A percentile compares a stretch with the other conserved stretches of the same genome.
Evolutionary conservation across 2,329 filamentous ascomycete genomes (phyloP).

Genomic region (Ophiocordyceps sinensis): DNA sequence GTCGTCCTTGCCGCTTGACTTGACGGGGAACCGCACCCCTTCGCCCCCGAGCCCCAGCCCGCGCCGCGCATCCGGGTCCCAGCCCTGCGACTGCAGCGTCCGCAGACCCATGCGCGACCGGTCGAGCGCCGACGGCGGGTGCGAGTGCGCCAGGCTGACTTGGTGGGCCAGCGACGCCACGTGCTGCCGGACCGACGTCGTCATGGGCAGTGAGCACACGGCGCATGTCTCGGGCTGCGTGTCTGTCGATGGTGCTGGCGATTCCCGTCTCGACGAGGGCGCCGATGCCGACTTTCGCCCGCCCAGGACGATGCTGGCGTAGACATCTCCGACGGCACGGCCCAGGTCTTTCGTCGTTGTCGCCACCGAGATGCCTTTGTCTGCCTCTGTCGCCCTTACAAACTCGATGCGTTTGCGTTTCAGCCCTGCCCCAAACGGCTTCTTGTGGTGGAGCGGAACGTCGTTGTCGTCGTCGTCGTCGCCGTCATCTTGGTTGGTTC

Average conservation of each 20-base stretch:
- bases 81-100: conserved; percentile 52
- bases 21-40: conserved; percentile 65
- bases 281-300: not conserved
- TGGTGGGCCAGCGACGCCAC: conserved; percentile 56
- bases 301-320: conserved; percentile 52
- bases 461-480: conserved; percentile 21
- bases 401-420: conserved; percentile 40
- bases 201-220: conserved; percentile 21
- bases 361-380: conserved; percentile 12
- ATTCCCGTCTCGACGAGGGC: conserved; percentile 1
- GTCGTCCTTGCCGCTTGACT: conserved; percentile 56
- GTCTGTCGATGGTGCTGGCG: not conserved
- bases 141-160: conserved; percentile 51
- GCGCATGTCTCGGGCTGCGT: conserved; percentile 12
- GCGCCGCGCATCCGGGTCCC: conserved; percentile 56
- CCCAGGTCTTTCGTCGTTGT: conserved; percentile 7
- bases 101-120: conserved; percentile 54
- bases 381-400: conserved; percentile 34
- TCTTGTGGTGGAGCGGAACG: conserved; percentile 37
- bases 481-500: conserved; percentile 11
- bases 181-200: conserved; percentile 26
- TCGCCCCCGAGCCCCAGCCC: conserved; percentile 60
- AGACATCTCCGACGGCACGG: conserved; percentile 38
- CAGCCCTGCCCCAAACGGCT: conserved; percentile 41
- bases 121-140: conserved; percentile 59